These are phyloP conservation scores for Brassica napus DNA, from an alignment of 345 rosid genomes.

Conservation along the genomic window Da-Ae NC_063445.1:46663501-46664000, in stretches of 20 bases:
- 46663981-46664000: too few relatives aligned
- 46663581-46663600: constrained; percentile 31
- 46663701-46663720: not conserved
- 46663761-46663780: not conserved
- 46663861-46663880: not conserved
- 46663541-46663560: constrained; percentile 32
- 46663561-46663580: constrained; percentile 30
- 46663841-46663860: not conserved
- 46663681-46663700: too few relatives aligned
- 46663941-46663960: not conserved
- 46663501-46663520: constrained; percentile 29
- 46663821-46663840: not conserved
- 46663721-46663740: too few relatives aligned
- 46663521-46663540: not conserved
- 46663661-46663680: not conserved
- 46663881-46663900: not conserved
- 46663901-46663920: not conserved
- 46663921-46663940: not conserved
- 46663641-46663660: constrained; percentile 6
- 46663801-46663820: not conserved
- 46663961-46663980: not conserved
- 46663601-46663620: not conserved
- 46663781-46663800: not conserved
- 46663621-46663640: not conserved
- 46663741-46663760: too few relatives aligned